Base-by-base conservation (phyloP, 1,284 basidiomycete genomes). In the Moesziomyces globuligerus region DNA sequence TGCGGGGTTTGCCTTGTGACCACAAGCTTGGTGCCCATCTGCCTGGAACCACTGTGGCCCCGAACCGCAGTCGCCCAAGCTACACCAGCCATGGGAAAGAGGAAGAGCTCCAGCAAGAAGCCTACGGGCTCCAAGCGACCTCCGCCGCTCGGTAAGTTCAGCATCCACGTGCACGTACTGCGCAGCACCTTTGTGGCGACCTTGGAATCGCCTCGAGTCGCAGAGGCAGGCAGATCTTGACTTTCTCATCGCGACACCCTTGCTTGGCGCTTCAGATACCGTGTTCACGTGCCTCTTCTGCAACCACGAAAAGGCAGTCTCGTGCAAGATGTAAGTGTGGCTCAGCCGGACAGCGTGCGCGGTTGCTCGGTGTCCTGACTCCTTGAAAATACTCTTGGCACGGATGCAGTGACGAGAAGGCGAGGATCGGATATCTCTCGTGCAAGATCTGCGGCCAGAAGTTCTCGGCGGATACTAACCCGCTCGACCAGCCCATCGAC, bases 251-350 rank as follows among this genome's bases (percentile, higher is more conserved):
- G n/a, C n/a, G n/a, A n/a, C n/a, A n/a, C n/a, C n/a, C n/a, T n/a
- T n/a, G n/a, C n/a, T n/a, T n/a, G n/a, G n/a, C n/a, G n/a, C n/a
- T n/a, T n/a, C 75, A 73, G 83, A 83, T 54, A 83, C 83, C 55
- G 75, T 80, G 10, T 84, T 84, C 72, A 81, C 81, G 18, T 84
- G 84, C 82, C 85, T 94, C n/a, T 94, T 93, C 83, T 94, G 92
- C 83, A 89, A 93, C 84, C 92, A 94, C 81, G 90, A 93, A 79
- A 91, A 90, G 78, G 90, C 92, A 20, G 91, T 94, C 51, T 90
- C 89, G 11, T 91, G 93, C 52, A 88, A 91, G 81, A 86, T 94
- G 74, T 83, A 90, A 92, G 84, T 87, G 3, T 32, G 5, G 4
- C 18, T 23, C 43, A 11, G 2, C 37, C n/a, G 4, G 18, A 24